These are phyloP conservation scores for Alternaria triticina DNA, from an alignment of 2,329 filamentous ascomycete genomes.

Conservation along the genomic window DNA sequence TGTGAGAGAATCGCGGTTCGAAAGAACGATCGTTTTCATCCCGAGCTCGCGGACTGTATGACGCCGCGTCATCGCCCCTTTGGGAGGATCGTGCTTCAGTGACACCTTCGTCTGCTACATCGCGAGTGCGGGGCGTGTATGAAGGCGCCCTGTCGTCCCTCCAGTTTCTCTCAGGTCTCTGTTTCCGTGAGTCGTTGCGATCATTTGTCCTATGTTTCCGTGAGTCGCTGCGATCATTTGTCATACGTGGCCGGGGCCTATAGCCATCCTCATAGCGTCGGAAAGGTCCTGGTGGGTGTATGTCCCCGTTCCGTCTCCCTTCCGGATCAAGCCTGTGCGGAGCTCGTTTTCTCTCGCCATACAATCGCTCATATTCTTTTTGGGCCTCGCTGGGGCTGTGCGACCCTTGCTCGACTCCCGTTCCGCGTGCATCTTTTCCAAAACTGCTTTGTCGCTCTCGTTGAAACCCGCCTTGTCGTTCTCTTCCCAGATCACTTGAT, in stretches of 20 bases:
- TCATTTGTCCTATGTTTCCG: neutral
- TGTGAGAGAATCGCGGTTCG: conserved; percentile 2
- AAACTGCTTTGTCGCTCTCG: neutral
- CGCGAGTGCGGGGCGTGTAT: neutral
- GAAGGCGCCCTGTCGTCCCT: neutral
- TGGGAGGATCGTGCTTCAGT: neutral
- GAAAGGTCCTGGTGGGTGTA: neutral
- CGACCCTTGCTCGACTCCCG: neutral
- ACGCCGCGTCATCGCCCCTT: neutral
- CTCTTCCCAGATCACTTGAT: neutral
- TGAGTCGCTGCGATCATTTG: neutral
- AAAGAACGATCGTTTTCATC: neutral
- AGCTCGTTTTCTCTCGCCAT: neutral
- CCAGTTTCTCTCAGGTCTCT: neutral
- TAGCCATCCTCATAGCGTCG: neutral
- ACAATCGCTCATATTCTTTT: neutral
- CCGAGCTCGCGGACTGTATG: neutral
- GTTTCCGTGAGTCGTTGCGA: neutral
- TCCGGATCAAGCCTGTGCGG: neutral
- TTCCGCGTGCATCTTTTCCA: neutral
- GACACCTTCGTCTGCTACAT: neutral
- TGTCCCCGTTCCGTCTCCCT: neutral
- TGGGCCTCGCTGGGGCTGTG: neutral
- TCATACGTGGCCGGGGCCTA: neutral
- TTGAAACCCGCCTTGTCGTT: neutral